A percentile compares a stretch with the other conserved stretches of the same genome.
These are phyloP conservation scores for Zygoascus tannicola DNA, from an alignment of 805 yeast species.

Conservation along the genomic window DNA sequence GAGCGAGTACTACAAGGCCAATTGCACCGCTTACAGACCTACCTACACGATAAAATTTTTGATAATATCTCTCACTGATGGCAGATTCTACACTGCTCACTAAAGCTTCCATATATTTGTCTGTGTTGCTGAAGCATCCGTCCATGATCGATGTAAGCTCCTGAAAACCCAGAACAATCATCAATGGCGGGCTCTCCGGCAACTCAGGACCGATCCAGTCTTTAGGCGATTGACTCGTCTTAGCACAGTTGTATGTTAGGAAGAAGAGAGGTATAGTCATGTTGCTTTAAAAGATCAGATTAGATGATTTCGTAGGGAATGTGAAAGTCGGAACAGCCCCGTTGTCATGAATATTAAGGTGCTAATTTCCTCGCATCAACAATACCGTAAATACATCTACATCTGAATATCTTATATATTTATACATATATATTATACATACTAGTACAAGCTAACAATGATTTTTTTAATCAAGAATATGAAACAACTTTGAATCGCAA, in stretches of 20 bases:
- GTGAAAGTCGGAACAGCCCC: no score
- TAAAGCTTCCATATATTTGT: constrained; percentile 21
- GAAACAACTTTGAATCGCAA: no score
- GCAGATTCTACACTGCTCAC: constrained; percentile 20
- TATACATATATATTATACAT: no score
- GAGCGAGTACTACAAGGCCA: constrained; percentile 21
- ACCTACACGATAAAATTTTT: constrained; percentile 12
- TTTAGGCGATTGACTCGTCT: constrained; percentile 9
- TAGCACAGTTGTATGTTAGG: constrained; percentile 25
- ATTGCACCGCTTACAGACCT: constrained; percentile 23
- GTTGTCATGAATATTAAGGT: no score
- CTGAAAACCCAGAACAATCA: constrained; percentile 28
- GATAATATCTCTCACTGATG: constrained; percentile 5
- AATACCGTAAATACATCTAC: no score
- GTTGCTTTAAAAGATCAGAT: constrained; percentile 6
- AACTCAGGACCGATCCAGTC: constrained; percentile 6
- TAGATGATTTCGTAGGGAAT: constrained; percentile 3
- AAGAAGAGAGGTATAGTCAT: constrained; percentile 12
- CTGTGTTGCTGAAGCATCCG: constrained; percentile 21
- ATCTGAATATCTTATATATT: no score
- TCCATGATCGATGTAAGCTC: constrained; percentile 30
- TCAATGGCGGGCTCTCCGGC: constrained; percentile 14
- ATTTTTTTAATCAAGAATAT: no score
- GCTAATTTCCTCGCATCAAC: no score
- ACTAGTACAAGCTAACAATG: no score